phyloP scores from a whole-genome alignment of 2,329 filamentous ascomycete species.

The Ophiocordyceps camponoti-leonardi region DNA sequence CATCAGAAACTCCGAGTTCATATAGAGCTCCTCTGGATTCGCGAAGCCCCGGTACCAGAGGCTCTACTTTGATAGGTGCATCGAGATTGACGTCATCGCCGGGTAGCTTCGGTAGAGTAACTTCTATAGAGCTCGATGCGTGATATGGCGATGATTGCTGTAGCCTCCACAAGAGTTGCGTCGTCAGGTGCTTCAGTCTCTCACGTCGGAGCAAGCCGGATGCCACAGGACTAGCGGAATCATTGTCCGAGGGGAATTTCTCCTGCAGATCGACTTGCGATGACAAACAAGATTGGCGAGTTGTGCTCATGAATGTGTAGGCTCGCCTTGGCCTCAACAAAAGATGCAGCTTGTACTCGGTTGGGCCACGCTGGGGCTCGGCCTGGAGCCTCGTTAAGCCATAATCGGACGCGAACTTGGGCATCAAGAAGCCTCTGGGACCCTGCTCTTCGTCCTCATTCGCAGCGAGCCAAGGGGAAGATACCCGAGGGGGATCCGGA shows the following conservation, averaged over 20 bases:
- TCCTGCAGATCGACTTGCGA: conserved; percentile 2
- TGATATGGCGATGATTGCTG: conserved; percentile 92
- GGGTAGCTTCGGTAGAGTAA: conserved; percentile 60
- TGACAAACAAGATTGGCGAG: not conserved
- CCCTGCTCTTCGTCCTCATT: conserved; percentile 21
- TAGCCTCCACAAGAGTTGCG: conserved; percentile 83
- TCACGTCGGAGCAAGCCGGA: conserved; percentile 61
- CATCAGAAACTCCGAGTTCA: conserved; percentile 90
- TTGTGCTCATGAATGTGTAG: conserved; percentile 56
- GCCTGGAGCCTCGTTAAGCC: conserved; percentile 63
- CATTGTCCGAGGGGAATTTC: conserved; percentile 3
- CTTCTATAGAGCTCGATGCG: conserved; percentile 56
- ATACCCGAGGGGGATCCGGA: conserved; percentile 69
- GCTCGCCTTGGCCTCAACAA: conserved; percentile 61
- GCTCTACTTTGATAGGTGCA: conserved; percentile 29
- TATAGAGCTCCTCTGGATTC: conserved; percentile 89
- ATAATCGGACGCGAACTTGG: conserved; percentile 38
- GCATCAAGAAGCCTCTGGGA: conserved; percentile 11
- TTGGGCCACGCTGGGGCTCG: conserved; percentile 86
- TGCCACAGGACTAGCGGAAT: conserved; percentile 15
- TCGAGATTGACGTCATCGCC: conserved; percentile 36
- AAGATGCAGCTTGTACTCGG: conserved; percentile 91
- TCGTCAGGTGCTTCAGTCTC: conserved; percentile 79
- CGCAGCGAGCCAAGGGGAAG: conserved; percentile 71
- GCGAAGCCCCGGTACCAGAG: conserved; percentile 63